Conservation (phyloP, 805 yeast genomes). For the Candida schatavii region DNA sequence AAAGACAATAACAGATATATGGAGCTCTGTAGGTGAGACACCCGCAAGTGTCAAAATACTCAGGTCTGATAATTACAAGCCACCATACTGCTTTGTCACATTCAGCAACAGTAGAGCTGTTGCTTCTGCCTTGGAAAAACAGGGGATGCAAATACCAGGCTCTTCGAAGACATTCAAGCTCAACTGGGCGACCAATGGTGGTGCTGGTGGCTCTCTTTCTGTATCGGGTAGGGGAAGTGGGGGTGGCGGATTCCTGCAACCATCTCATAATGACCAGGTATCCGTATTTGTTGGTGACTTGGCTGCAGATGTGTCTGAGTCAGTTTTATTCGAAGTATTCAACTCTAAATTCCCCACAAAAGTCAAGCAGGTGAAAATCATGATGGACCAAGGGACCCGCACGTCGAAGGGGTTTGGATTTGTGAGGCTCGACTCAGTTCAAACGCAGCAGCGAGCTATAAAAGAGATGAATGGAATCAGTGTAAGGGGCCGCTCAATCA, state of each 20-base stretch:
- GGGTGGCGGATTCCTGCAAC: not conserved
- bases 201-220: slow-evolving; percentile 2
- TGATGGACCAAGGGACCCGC: slow-evolving; percentile 69
- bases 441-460: slow-evolving; percentile 69
- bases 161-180: slow-evolving; percentile 59
- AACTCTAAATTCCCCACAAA: slow-evolving; percentile 64
- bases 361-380: slow-evolving; percentile 71
- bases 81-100: slow-evolving; percentile 72
- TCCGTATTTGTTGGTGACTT: slow-evolving; percentile 88
- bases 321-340: slow-evolving; percentile 61
- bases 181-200: slow-evolving; percentile 72
- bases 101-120: slow-evolving; percentile 63
- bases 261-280: slow-evolving; percentile 23
- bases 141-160: slow-evolving; percentile 72
- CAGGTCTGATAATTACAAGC: slow-evolving; percentile 49
- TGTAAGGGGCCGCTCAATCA: slow-evolving; percentile 70
- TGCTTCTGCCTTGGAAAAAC: slow-evolving; percentile 58
- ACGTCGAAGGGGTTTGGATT: slow-evolving; percentile 85
- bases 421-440: slow-evolving; percentile 66
- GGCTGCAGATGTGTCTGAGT: slow-evolving; percentile 69
- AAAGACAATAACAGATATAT: slow-evolving; percentile 56
- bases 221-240: not conserved
- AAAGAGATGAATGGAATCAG: slow-evolving; percentile 78
- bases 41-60: slow-evolving; percentile 62
- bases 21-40: slow-evolving; percentile 69